Base-by-base conservation (phyloP, 371 early-diverging fungal genomes). In the Mucor plumbeus region DNA sequence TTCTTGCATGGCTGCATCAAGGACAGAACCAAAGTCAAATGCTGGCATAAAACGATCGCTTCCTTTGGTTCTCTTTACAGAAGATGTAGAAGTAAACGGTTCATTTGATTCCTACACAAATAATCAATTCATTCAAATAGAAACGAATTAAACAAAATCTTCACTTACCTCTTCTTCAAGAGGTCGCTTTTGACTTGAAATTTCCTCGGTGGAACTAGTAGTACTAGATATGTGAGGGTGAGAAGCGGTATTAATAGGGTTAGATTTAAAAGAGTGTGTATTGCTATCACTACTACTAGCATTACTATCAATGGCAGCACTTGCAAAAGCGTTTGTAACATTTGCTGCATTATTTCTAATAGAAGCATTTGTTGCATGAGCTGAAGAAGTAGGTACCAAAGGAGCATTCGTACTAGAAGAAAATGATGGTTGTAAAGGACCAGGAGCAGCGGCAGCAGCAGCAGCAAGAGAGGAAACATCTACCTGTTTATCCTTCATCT, bases 321-420 rank as follows among this genome's bases (percentile, higher is more conserved):
- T 54, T 33, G 11, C 11, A 10, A n/a, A 54, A 54, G 38, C 35
- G 5, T 65, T 59, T 34, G 72, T 53, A 53, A 57, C 61, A 66
- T 13, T 15, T n/a, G 59, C 74, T 26, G 44, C 67, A 62, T 26
- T 68, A 38, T 26, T 26, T 26, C 3, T 26, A 26, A 26, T 26
- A 26, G 26, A 26, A 26, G 26, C 26, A 26, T 26, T 26, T 26
- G 26, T 26, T 26, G 39, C 73, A 58, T 57, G 40, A 57, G 53
- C 69, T 21, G 60, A 61, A 34, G 44, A 31, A 26, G 13, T 38
- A n/a, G 59, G 44, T 14, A 44, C 15, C 15, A 38, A 19, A 44
- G 61, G 53, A 39, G 53, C 26, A 31, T 4, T 26, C 0, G 8
- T n/a, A 44, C 44, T 15, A 50, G 26, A 19, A 10, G 21, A 10